A percentile compares a stretch with the other conserved stretches of the same genome.
These are phyloP conservation scores for Phialophora verrucosa DNA, from an alignment of 2,329 filamentous ascomycete genomes.

Conservation along the genomic window DNA sequence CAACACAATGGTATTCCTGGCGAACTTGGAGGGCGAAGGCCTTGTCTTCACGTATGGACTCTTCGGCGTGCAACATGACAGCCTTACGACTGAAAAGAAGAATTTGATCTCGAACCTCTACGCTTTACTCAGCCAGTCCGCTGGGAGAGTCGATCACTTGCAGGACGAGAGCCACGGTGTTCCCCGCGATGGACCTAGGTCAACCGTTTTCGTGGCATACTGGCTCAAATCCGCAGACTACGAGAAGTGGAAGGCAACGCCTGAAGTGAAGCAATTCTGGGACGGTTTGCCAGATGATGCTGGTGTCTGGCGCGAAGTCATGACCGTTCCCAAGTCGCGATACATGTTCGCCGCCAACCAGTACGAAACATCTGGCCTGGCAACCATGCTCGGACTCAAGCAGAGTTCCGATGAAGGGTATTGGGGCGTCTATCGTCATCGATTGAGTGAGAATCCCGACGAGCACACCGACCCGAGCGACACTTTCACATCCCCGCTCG, in stretches of 20 bases:
- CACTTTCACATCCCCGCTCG: conserved; percentile 23
- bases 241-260: conserved; percentile 19
- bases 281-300: conserved; percentile 25
- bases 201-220: conserved; percentile 27
- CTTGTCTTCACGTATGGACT: conserved; percentile 28
- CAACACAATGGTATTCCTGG: conserved; percentile 21
- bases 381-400: conserved; percentile 23
- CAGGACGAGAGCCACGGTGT: conserved; percentile 28
- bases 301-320: conserved; percentile 30
- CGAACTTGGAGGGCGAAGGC: conserved; percentile 23
- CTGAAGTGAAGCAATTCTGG: conserved; percentile 23
- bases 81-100: conserved; percentile 26
- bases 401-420: conserved; percentile 25
- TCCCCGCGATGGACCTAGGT: conserved; percentile 15
- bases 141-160: conserved; percentile 25
- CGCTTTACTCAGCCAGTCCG: conserved; percentile 17
- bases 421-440: conserved; percentile 28
- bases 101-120: conserved; percentile 17
- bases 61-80: conserved; percentile 28
- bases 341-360: conserved; percentile 28
- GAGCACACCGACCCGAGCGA: conserved; percentile 24
- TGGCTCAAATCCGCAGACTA: conserved; percentile 23
- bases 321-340: conserved; percentile 30
- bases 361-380: conserved; percentile 20
- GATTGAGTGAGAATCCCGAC: conserved; percentile 21